Evolutionary conservation across 345 rosid species (phyloP), one percentile per base, ranked within the genome.

Genomic region (Kandelia obovata): DNA sequence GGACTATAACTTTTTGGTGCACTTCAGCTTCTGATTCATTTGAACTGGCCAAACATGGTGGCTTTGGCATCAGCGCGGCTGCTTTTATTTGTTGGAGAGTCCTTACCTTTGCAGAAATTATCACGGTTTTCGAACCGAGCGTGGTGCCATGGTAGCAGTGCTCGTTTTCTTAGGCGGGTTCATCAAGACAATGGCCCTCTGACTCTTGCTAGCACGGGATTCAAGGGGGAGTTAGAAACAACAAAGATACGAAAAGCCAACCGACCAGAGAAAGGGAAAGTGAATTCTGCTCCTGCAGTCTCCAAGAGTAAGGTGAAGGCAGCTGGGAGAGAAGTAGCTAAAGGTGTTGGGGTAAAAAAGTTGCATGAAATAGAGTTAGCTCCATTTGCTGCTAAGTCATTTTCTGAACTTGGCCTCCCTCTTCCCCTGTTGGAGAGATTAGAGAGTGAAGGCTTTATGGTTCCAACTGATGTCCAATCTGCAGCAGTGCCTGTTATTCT

Each of bases 341-440:
- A 76, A 81, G 66, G 76, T 2, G 80, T 76, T 52, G 69, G 60
- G 71, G 80, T 67, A 59, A 85, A 75, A 61, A 81, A 68, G 47
- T 63, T 88, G 16, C 71, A 79, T 59, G 87, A 87, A 71, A 71
- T 75, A 28, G 93, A 77, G 34, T 66, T 81, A 0, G 87, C 87
- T 61, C 85, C 85, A 52, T 95, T 92, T 80, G 78, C 96, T 61
- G 92, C 89, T 1, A 82, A 83, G 53, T 89, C 96, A 23, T 95
- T 95, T 78, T 75, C 91, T 31, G 99, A 90, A 88, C 96, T 95
- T 70, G 96, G 91, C 58, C 86, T 95, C 51, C 94, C 97, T 25
- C 77, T 86, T 58, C 26, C 75, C 21, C 78, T 93, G 81, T 27
- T 89, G 60, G 81, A 82, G 73, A 88, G 92, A 74, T 79, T 93